Conservation (phyloP, 2,329 filamentous ascomycete genomes). For the Aureobasidium subglaciale region DNA sequence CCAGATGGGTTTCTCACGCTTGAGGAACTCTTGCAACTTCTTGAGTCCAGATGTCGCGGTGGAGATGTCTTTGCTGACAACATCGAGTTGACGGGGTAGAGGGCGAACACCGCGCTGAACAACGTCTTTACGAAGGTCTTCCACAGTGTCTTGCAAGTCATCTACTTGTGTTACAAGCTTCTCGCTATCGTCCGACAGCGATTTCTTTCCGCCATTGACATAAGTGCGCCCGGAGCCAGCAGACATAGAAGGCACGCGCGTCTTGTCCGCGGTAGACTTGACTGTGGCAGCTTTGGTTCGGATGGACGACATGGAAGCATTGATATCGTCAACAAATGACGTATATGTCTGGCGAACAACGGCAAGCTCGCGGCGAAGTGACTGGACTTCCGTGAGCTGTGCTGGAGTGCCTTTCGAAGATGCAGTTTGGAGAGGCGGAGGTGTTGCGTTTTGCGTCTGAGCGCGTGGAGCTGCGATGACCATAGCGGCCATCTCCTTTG, state of each 20-base stretch:
- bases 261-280: constrained; percentile 66
- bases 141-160: constrained; percentile 92
- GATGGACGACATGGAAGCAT: constrained; percentile 77
- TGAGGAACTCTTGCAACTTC: constrained; percentile 89
- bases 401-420: constrained; percentile 39
- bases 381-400: constrained; percentile 73
- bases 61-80: constrained; percentile 80
- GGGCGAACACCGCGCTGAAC: constrained; percentile 88
- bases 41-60: constrained; percentile 76
- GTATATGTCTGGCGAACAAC: constrained; percentile 90
- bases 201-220: constrained; percentile 79
- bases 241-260: constrained; percentile 62
- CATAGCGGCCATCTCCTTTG: constrained; percentile 73
- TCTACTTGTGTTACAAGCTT: constrained; percentile 86
- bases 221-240: constrained; percentile 78
- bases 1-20: constrained; percentile 90
- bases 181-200: constrained; percentile 79
- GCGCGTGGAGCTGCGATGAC: constrained; percentile 40
- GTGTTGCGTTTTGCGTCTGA: constrained; percentile 17
- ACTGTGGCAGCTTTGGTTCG: constrained; percentile 74
- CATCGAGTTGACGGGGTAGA: constrained; percentile 80
- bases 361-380: constrained; percentile 77
- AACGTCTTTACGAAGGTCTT: constrained; percentile 95
- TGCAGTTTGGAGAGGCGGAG: constrained; percentile 22
- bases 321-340: constrained; percentile 80